Conservation (phyloP, 331 rosid species). For the Telfairia occidentalis region DNA sequence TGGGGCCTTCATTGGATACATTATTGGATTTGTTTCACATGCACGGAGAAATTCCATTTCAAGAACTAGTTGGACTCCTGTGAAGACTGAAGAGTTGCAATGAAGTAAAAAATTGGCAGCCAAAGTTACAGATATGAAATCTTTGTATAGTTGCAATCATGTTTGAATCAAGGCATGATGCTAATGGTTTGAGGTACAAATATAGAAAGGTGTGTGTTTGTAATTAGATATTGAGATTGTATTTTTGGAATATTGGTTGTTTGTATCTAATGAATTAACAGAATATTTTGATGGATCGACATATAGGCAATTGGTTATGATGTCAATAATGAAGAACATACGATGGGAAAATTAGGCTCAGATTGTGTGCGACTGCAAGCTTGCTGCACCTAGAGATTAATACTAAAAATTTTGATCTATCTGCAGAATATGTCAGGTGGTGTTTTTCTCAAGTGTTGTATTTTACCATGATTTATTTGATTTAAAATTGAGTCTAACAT, state of each 20-base stretch:
- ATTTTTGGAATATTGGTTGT: neutral
- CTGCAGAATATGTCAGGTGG: too few species aligned
- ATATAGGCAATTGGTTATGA: too few species aligned
- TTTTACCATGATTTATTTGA: too few species aligned
- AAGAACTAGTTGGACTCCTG: conserved; percentile 43
- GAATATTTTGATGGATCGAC: neutral
- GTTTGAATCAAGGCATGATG: neutral
- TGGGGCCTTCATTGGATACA: conserved; percentile 70
- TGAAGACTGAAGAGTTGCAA: conserved; percentile 51
- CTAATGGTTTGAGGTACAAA: neutral
- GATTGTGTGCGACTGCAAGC: too few species aligned
- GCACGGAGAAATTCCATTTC: conserved; percentile 33
- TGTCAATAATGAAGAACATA: neutral
- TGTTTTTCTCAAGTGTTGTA: too few species aligned
- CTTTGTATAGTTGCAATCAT: neutral
- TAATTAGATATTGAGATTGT: neutral
- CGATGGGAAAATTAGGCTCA: too few species aligned
- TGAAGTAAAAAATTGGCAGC: neutral
- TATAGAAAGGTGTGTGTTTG: neutral
- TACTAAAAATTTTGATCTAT: too few species aligned
- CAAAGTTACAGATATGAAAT: neutral
- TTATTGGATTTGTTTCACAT: conserved; percentile 50
- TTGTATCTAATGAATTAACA: neutral
- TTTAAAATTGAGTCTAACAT: too few species aligned
- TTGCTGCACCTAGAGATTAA: too few species aligned